Evolutionary conservation across 257 asterid genomes (phyloP), one percentile per base, ranked within the genome.

Genomic region (Oldenlandia corymbosa): DNA sequence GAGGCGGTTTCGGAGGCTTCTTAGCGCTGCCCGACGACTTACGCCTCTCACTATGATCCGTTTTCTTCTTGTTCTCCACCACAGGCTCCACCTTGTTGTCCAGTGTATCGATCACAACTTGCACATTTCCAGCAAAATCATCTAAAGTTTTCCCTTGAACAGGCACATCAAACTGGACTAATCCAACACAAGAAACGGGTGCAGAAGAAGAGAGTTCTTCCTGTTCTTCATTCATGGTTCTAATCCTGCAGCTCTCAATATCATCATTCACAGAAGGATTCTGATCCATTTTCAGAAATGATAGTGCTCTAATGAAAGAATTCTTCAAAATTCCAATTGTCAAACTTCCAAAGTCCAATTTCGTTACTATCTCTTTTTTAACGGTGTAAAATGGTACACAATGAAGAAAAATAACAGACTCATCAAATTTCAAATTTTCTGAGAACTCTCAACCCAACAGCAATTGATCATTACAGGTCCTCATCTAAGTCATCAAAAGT

Each of bases 1-100:
- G 94, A 1, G 97, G 92, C 16, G 97, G 97, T 45, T 84, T 84
- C 6, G 87, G 91, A 24, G 88, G 88, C 81, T 82, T 87, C 64
- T 88, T 86, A 20, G 80, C 96, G 66, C 90, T 76, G 66, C 90
- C 75, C 66, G 58, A 39, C 2, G 90, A 74, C 28, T 73, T 71
- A 0, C 86, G 78, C 68, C 76, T 90, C 31, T 82, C 91, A 68
- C 79, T 84, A n/a, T n/a, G n/a, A 75, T 75, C 78, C 2, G 21
- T 20, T 56, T 72, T 78, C 77, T 83, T 86, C 54, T 58, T 81
- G 50, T 27, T 65, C 63, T 51, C 58, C 39, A 53, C 45, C 14
- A 41, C 67, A 55, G 34, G 73, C 4, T 5, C 73, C 66, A 34
- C 53, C 62, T 54, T 68, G 43, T 60, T 46, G 12, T 59, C 58